These are phyloP conservation scores for Aureobasidium pullulans DNA, from an alignment of 2,329 filamentous ascomycete genomes.

Conservation along the genomic window DNA sequence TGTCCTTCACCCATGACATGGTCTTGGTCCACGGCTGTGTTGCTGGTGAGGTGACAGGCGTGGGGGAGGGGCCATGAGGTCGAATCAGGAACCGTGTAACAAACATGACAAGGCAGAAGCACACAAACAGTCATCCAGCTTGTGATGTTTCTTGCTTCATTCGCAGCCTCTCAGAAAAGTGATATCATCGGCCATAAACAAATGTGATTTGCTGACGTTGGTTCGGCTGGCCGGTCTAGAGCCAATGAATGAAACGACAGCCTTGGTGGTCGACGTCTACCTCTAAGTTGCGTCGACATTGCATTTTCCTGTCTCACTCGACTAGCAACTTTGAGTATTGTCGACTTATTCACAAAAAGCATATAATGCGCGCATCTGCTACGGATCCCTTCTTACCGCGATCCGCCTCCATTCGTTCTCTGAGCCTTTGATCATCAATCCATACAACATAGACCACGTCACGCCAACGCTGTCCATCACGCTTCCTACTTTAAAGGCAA, in stretches of 20 bases:
- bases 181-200: background rate
- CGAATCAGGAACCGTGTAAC: slow-evolving; percentile 3
- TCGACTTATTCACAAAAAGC: background rate
- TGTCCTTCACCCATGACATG: background rate
- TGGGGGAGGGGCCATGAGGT: slow-evolving; percentile 6
- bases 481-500: background rate
- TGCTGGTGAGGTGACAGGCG: background rate
- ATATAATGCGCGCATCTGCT: background rate
- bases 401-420: background rate
- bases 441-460: background rate
- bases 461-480: slow-evolving; percentile 8
- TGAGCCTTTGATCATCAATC: background rate
- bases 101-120: background rate
- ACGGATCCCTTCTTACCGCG: background rate
- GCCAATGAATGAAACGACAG: background rate
- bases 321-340: background rate
- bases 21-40: background rate
- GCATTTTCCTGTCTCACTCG: background rate
- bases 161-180: background rate
- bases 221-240: background rate
- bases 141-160: slow-evolving; percentile 5
- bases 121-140: background rate
- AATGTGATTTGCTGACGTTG: background rate
- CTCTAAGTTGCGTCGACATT: background rate
- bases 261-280: background rate